A percentile compares a stretch with the other conserved stretches of the same genome.
phyloP scores from a whole-genome alignment of 192 early-diverging fungal genomes.

The Podila horticola region DNA sequence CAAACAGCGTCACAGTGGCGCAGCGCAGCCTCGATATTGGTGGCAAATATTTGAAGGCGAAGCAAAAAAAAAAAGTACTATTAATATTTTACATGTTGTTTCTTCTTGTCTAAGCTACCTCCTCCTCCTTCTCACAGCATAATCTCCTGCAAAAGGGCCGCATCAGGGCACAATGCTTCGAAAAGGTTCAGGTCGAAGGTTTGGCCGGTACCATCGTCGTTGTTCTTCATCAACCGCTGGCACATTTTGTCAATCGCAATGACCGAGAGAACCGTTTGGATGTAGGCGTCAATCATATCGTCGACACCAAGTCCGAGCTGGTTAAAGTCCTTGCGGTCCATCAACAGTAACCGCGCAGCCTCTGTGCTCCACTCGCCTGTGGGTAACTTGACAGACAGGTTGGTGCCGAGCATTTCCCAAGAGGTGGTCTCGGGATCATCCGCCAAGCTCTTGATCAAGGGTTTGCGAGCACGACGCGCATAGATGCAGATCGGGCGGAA shows the following conservation, averaged over 20 bases:
- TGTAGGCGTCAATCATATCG: constrained; percentile 89
- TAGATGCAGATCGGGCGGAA: constrained; percentile 88
- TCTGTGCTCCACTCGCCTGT: constrained; percentile 87
- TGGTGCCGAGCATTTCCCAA: constrained; percentile 94
- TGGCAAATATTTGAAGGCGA: no score
- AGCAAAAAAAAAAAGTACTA: no score
- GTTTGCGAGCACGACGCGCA: constrained; percentile 79
- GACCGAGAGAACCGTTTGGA: constrained; percentile 86
- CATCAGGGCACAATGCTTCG: constrained; percentile 68
- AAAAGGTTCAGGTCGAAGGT: constrained; percentile 69
- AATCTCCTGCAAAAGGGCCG: constrained; percentile 66
- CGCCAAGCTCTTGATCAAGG: constrained; percentile 59
- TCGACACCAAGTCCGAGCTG: constrained; percentile 86
- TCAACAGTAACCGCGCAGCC: constrained; percentile 80
- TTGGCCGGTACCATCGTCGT: constrained; percentile 37
- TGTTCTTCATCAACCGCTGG: constrained; percentile 57
- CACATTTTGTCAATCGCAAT: constrained; percentile 90
- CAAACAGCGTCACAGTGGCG: neutral
- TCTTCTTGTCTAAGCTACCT: neutral
- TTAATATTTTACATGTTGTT: no score
- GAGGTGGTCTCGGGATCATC: constrained; percentile 61
- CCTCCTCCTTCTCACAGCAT: constrained; percentile 14
- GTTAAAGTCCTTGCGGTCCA: constrained; percentile 94
- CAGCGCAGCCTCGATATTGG: no score
- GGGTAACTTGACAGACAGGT: constrained; percentile 81